Evolutionary conservation across 2,329 filamentous ascomycete genomes (phyloP).

Genomic region (Annulohypoxylon truncatum): DNA sequence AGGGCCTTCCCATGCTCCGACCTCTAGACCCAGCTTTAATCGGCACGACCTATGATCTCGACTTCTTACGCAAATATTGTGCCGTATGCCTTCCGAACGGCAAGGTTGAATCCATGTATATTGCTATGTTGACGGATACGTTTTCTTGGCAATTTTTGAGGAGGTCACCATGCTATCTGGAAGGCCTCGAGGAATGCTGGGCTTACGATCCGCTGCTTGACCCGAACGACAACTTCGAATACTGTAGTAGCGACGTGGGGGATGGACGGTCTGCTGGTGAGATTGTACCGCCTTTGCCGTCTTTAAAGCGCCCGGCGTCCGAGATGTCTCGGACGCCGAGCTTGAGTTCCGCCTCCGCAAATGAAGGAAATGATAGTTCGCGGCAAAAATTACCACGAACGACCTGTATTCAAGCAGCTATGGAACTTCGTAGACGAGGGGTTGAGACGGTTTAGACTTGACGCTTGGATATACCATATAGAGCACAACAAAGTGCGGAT

Average conservation of each 20-base stretch:
- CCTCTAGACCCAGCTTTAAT: conserved; percentile 60
- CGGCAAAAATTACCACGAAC: conserved; percentile 55
- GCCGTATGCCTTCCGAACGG: conserved; percentile 66
- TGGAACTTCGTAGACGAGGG: conserved; percentile 54
- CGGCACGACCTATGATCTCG: conserved; percentile 58
- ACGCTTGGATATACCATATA: conserved; percentile 39
- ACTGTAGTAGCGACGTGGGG: conserved; percentile 52
- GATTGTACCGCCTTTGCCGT: conserved; percentile 55
- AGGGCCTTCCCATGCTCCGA: conserved; percentile 70
- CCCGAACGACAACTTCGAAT: conserved; percentile 52
- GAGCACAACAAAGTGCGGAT: conserved; percentile 33
- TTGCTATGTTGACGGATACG: conserved; percentile 65
- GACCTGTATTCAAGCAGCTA: conserved; percentile 54
- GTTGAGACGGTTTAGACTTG: conserved; percentile 54
- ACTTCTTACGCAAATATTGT: conserved; percentile 65
- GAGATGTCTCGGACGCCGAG: conserved; percentile 64
- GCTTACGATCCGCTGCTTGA: conserved; percentile 64
- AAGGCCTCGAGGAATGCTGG: conserved; percentile 68
- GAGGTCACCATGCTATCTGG: conserved; percentile 60
- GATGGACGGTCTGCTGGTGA: conserved; percentile 60
- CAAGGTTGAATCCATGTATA: conserved; percentile 69
- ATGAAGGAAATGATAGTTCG: conserved; percentile 49
- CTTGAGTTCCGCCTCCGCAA: conserved; percentile 54
- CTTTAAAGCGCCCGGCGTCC: conserved; percentile 63
- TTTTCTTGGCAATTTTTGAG: conserved; percentile 68